Conservation (phyloP, 2,329 filamentous ascomycete genomes). For the Colletotrichum aenigma region DNA sequence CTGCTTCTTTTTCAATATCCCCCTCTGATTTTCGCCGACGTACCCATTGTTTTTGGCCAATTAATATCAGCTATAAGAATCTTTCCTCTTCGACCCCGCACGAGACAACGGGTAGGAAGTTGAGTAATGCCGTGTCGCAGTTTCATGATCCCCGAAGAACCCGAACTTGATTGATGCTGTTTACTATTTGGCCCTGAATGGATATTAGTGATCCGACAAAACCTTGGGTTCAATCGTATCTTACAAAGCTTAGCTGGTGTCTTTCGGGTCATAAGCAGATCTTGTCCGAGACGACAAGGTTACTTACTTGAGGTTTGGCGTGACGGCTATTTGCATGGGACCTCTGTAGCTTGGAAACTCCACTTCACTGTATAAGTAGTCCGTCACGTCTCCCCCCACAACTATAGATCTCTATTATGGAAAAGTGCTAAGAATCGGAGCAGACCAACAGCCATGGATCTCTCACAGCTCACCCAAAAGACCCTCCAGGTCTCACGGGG, state of each 20-base stretch:
- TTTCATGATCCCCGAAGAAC: not conserved
- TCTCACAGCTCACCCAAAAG: constrained; percentile 30
- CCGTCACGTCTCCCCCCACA: not conserved
- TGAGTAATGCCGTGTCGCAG: not conserved
- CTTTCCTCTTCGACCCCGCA: not conserved
- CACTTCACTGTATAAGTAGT: not conserved
- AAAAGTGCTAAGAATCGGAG: not conserved
- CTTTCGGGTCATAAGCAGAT: not conserved
- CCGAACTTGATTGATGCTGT: not conserved
- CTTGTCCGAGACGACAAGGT: not conserved
- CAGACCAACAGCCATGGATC: constrained; percentile 6
- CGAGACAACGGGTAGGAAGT: not conserved
- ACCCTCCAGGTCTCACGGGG: constrained; percentile 30
- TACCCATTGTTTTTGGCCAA: not conserved
- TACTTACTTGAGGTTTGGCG: not conserved
- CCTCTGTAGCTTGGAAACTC: not conserved
- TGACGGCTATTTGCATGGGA: not conserved
- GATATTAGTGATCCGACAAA: not conserved
- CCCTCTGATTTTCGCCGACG: not conserved
- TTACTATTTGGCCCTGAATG: not conserved
- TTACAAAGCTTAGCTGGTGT: not conserved
- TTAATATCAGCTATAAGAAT: not conserved
- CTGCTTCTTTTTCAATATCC: not conserved
- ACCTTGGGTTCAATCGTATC: not conserved
- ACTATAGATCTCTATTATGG: not conserved